Evolutionary conservation across 108 stramenopile species (phyloP).

Genomic region (Stephanodiscus minutulus): DNA sequence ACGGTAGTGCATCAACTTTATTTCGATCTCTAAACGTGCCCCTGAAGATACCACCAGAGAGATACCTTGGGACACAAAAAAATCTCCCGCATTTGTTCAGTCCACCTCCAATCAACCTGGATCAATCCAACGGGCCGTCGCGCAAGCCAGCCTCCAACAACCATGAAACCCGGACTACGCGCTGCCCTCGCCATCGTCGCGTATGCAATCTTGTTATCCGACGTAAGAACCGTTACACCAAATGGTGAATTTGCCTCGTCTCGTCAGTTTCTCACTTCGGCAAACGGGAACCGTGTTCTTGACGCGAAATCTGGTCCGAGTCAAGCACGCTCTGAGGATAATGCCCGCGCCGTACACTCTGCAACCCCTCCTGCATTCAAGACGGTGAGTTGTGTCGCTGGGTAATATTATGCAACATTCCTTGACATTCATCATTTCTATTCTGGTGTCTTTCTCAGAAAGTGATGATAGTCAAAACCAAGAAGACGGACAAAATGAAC

Average conservation of each 20-base stretch:
- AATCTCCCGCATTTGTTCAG: not conserved
- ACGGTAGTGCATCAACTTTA: no score
- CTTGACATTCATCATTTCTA: not conserved
- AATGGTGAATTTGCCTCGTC: not conserved
- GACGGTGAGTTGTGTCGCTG: not conserved
- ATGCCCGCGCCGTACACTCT: not conserved
- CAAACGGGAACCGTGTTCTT: not conserved
- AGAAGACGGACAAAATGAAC: not conserved
- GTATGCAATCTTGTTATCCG: not conserved
- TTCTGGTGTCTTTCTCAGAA: not conserved
- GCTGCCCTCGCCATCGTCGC: not conserved
- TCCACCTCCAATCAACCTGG: no score
- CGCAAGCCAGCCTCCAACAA: not conserved
- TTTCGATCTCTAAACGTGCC: no score
- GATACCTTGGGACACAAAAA: no score
- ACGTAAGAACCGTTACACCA: not conserved
- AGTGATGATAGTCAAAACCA: not conserved
- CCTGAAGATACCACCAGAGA: no score
- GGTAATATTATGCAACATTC: not conserved
- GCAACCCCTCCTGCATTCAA: not conserved
- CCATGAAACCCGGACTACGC: not conserved
- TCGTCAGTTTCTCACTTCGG: not conserved
- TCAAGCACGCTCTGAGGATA: not conserved
- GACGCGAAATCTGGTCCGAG: not conserved
- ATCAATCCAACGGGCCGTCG: no score